These are phyloP conservation scores for Curvularia eragrostidis DNA, from an alignment of 2,329 filamentous ascomycete genomes.

Conservation along the genomic window DNA sequence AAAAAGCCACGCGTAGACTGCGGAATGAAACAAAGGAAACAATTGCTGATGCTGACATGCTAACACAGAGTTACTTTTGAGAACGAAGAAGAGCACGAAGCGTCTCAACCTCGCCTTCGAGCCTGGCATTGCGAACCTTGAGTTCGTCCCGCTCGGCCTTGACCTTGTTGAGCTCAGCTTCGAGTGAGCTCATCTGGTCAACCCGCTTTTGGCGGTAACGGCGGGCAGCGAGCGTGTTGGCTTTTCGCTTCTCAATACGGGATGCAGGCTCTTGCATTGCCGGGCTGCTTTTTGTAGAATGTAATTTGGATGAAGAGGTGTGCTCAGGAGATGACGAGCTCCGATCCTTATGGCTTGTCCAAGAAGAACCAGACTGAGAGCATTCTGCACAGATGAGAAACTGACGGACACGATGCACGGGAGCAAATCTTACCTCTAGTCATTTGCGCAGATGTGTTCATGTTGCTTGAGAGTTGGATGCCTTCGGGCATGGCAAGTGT, in stretches of 20 bases:
- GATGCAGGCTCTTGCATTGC: conserved; percentile 34
- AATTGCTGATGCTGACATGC: conserved; percentile 21
- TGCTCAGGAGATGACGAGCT: conserved; percentile 38
- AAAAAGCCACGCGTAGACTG: too few relatives aligned
- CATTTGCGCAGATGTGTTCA: conserved; percentile 32
- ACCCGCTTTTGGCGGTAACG: conserved; percentile 75
- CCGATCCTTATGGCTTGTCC: conserved; percentile 33
- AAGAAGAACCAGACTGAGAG: conserved; percentile 38
- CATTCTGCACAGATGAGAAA: conserved; percentile 30
- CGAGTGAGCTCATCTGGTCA: conserved; percentile 69
- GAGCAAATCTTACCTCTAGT: conserved; percentile 31
- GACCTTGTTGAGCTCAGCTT: conserved; percentile 64
- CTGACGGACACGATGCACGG: not conserved
- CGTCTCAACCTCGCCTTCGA: conserved; percentile 70
- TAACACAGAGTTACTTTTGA: conserved; percentile 31
- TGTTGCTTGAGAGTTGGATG: conserved; percentile 21
- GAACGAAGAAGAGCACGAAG: conserved; percentile 61
- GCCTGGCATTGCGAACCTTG: conserved; percentile 66
- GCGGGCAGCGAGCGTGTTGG: conserved; percentile 74
- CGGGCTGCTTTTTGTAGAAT: conserved; percentile 30
- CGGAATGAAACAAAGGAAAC: conserved; percentile 7
- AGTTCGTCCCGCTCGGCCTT: conserved; percentile 69
- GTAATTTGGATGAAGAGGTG: conserved; percentile 32
- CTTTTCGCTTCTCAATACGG: conserved; percentile 63
- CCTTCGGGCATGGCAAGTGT: conserved; percentile 28